Conservation (phyloP, 495 filamentous ascomycete genomes). For the Trichoderma gamsii region DNA sequence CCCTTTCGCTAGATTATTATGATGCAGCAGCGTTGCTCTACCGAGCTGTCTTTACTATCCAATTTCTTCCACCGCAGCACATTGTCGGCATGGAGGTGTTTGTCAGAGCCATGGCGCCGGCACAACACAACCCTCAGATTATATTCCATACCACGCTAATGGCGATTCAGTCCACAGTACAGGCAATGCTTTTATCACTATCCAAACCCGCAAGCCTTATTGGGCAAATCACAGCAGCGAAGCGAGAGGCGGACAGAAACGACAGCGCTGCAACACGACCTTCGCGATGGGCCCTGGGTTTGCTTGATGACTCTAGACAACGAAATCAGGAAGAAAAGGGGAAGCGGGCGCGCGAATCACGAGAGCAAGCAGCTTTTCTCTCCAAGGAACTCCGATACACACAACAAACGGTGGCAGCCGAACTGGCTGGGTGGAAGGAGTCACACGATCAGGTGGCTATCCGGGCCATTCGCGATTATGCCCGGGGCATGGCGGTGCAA, state of each 20-base stretch:
- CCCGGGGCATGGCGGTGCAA: slow-evolving; percentile 65
- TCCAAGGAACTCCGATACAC: slow-evolving; percentile 81
- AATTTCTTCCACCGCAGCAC: slow-evolving; percentile 63
- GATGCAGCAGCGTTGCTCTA: slow-evolving; percentile 60
- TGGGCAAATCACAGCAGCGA: slow-evolving; percentile 55
- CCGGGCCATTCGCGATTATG: slow-evolving; percentile 67
- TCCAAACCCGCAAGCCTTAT: slow-evolving; percentile 77
- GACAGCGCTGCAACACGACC: slow-evolving; percentile 64
- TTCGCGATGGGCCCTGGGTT: slow-evolving; percentile 70
- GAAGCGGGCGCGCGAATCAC: slow-evolving; percentile 59
- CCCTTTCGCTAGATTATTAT: slow-evolving; percentile 50
- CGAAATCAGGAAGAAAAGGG: slow-evolving; percentile 73
- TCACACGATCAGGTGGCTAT: slow-evolving; percentile 71
- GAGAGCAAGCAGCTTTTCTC: slow-evolving; percentile 58
- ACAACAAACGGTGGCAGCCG: slow-evolving; percentile 84
- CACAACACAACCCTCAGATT: slow-evolving; percentile 66
- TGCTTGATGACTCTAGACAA: slow-evolving; percentile 84
- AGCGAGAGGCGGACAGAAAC: slow-evolving; percentile 66
- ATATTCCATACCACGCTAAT: slow-evolving; percentile 69
- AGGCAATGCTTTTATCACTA: slow-evolving; percentile 73
- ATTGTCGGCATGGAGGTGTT: slow-evolving; percentile 67
- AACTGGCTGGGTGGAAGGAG: slow-evolving; percentile 91
- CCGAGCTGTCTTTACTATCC: slow-evolving; percentile 50
- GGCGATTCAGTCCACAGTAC: slow-evolving; percentile 68
- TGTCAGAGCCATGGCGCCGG: slow-evolving; percentile 57